Conservation (phyloP, 2,329 filamentous ascomycete species). For the Ilyonectria destructans region DNA sequence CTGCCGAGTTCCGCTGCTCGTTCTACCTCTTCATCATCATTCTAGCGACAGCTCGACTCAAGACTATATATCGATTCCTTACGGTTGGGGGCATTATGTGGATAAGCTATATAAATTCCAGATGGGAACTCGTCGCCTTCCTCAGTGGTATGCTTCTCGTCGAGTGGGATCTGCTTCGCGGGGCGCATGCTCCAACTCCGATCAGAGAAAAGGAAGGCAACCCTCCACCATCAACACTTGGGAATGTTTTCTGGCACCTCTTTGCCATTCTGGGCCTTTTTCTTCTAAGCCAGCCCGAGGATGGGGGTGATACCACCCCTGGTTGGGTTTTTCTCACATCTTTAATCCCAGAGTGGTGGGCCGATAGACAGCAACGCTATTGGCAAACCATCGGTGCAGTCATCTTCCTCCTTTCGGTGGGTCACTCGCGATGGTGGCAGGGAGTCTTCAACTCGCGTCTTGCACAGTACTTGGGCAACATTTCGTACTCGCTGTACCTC, state of each 20-base stretch:
- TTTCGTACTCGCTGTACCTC: slow-evolving; percentile 75
- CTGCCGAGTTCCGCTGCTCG: slow-evolving; percentile 73
- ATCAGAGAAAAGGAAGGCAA: slow-evolving; percentile 34
- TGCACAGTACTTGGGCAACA: slow-evolving; percentile 73
- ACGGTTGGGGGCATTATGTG: slow-evolving; percentile 60
- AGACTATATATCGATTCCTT: slow-evolving; percentile 59
- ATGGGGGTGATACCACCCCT: slow-evolving; percentile 63
- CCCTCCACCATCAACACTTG: not conserved
- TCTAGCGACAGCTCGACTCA: slow-evolving; percentile 65
- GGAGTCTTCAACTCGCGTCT: slow-evolving; percentile 64
- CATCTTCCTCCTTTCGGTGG: slow-evolving; percentile 67
- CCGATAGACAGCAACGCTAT: slow-evolving; percentile 67
- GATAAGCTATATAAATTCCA: slow-evolving; percentile 64
- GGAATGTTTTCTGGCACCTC: slow-evolving; percentile 55
- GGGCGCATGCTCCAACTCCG: slow-evolving; percentile 57
- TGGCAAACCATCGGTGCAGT: slow-evolving; percentile 71
- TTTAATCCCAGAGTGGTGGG: slow-evolving; percentile 66
- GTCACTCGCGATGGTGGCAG: slow-evolving; percentile 64
- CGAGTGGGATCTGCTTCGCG: slow-evolving; percentile 67
- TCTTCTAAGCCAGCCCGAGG: slow-evolving; percentile 60
- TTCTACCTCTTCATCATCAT: slow-evolving; percentile 71
- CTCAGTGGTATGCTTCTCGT: slow-evolving; percentile 69
- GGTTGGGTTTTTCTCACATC: slow-evolving; percentile 67
- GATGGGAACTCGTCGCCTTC: slow-evolving; percentile 72
- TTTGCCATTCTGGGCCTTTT: slow-evolving; percentile 68